Base-by-base conservation (phyloP, 2,329 filamentous ascomycete genomes). In the Fusarium sambucinum region DNA sequence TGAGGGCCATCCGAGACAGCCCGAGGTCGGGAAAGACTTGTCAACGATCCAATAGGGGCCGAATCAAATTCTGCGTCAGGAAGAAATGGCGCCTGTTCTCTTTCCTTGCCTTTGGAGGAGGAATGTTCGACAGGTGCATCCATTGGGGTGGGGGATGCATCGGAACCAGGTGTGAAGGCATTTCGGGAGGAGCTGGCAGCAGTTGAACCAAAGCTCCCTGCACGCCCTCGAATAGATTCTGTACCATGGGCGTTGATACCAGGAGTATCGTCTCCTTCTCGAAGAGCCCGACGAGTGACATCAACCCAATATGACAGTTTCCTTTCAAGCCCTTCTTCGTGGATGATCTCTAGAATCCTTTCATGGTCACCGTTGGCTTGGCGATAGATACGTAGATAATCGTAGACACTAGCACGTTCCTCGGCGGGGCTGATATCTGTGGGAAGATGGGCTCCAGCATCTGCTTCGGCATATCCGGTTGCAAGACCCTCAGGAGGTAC, bases 261-360 rank as follows among this genome's bases (percentile, higher is more conserved):
- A 27, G 57, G 27, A 13, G 12, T 35, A 14, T 44, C 52, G 8
- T 70, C 63, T 33, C 66, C 59, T 13, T 63, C 62, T 11, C 50
- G 56, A 42, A 73, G 64, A 76, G 73, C 72, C 41, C 70, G 70
- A 6, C 71, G 81, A 63, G 88, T 87, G 25, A 86, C 80, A 32
- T 83, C 81, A 13, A 90, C 82, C 81, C 89, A 87, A 75, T 88
- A 87, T 13, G 81, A 80, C 33, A 92, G 81, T 50, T 86, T 84
- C 13, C 87, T 85, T 56, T 86, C 82, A 3, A 87, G 82, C 6
- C 85, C 83, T 69, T 91, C 88, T 37, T 87, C 84, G 38, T 85
- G 83, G 32, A 91, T 88, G 23, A 92, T 87, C 40, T 83, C 80
- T 5, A 90, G 69, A 27, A 92, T 87, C 60, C 83, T 84, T 35